A percentile compares a stretch with the other conserved stretches of the same genome.
Evolutionary conservation across 2,329 filamentous ascomycete species (phyloP).

Genomic region (Phialemonium atrogriseum): DNA sequence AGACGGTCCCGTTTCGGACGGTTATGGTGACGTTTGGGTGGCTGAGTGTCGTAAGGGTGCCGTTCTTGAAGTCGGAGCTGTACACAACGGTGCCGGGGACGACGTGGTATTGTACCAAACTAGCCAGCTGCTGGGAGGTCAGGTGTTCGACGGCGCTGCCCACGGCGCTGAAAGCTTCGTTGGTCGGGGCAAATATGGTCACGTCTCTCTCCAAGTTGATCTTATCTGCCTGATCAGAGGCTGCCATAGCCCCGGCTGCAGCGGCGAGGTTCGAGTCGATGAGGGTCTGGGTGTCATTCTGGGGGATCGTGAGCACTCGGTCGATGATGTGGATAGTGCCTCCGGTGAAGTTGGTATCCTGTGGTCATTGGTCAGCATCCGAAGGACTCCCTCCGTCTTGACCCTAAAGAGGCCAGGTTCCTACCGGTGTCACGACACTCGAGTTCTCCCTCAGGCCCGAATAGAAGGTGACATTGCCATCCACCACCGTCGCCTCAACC

Average conservation of each 20-base stretch:
- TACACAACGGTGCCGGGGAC: slow-evolving; percentile 47
- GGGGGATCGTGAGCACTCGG: slow-evolving; percentile 35
- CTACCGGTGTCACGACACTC: slow-evolving; percentile 38
- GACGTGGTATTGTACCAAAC: slow-evolving; percentile 57
- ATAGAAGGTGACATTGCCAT: slow-evolving; percentile 38
- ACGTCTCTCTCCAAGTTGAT: slow-evolving; percentile 36
- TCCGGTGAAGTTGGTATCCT: slow-evolving; percentile 45
- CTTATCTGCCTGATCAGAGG: slow-evolving; percentile 30
- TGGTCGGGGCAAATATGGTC: slow-evolving; percentile 58
- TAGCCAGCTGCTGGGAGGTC: slow-evolving; percentile 34
- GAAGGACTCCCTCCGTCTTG: too few species aligned
- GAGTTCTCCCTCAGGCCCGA: slow-evolving; percentile 42
- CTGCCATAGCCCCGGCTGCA: slow-evolving; percentile 35
- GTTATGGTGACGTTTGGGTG: slow-evolving; percentile 38
- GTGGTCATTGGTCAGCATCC: not conserved
- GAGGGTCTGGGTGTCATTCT: slow-evolving; percentile 31
- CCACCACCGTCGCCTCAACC: slow-evolving; percentile 33
- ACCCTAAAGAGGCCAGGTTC: slow-evolving; percentile 13
- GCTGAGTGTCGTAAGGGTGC: slow-evolving; percentile 27
- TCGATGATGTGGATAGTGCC: slow-evolving; percentile 48
- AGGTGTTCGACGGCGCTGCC: slow-evolving; percentile 42
- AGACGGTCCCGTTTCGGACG: slow-evolving; percentile 30
- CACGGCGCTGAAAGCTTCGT: slow-evolving; percentile 50
- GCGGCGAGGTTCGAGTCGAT: slow-evolving; percentile 34
- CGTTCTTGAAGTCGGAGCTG: slow-evolving; percentile 26